These are phyloP conservation scores for Hippophae tibetana DNA, from an alignment of 306 rosid genomes.

Conservation along the genomic window DNA sequence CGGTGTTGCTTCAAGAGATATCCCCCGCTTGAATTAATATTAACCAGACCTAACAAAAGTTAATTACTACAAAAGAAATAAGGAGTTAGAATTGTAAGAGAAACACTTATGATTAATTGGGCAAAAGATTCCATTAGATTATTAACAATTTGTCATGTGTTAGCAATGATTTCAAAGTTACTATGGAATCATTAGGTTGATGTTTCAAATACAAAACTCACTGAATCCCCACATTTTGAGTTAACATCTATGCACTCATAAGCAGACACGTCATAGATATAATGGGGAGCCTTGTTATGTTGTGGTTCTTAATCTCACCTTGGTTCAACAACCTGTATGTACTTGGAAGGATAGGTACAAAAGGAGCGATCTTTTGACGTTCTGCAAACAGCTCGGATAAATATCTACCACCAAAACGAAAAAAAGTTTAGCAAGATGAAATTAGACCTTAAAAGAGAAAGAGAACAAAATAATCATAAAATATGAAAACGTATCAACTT, in stretches of 20 bases:
- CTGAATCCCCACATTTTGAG: conserved; percentile 6
- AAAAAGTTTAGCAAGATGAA: conserved; percentile 1
- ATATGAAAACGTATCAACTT: not conserved
- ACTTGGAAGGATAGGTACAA: conserved; percentile 62
- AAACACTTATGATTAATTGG: too few relatives aligned
- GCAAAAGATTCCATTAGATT: too few relatives aligned
- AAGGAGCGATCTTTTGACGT: conserved; percentile 74
- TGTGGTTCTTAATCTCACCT: conserved; percentile 45
- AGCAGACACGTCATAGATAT: conserved; percentile 11
- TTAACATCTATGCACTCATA: conserved; percentile 9
- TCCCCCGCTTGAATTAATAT: too few relatives aligned
- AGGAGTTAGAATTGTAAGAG: too few relatives aligned
- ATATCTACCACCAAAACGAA: conserved; percentile 39
- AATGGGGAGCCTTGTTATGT: conserved; percentile 1
- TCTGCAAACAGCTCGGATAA: conserved; percentile 67
- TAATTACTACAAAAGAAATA: too few relatives aligned
- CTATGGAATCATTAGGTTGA: too few relatives aligned
- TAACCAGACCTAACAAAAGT: too few relatives aligned
- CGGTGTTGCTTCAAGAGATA: too few relatives aligned
- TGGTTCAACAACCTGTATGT: conserved; percentile 68
- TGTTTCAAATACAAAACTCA: not conserved
- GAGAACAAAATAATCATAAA: not conserved
- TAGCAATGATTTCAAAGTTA: too few relatives aligned
- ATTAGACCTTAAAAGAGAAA: not conserved
- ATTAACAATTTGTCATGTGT: too few relatives aligned